Evolutionary conservation across 345 rosid genomes (phyloP), one percentile per base, ranked within the genome.

Genomic region (Eucalyptus cladocalyx): DNA sequence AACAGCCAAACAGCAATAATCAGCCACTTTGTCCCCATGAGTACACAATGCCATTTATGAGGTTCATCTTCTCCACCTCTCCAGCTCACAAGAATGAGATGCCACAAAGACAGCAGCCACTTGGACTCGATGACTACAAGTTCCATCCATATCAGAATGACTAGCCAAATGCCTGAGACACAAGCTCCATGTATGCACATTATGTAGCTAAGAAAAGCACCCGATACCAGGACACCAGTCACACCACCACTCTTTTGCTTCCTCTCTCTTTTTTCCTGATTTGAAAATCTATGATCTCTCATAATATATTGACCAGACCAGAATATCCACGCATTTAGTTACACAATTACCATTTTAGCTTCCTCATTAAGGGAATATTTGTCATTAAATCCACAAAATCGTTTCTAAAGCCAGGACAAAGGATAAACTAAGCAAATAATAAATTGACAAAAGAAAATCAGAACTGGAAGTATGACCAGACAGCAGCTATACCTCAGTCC

Each of bases 401-500:
- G 13, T 40, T 23, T 76, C 85, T 40, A 14, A 40, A 21, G 47
- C 47, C 43, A 76, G 85, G 47, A 76, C 85, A 76, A 76, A 76
- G 47, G 47, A 40, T 76, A 76, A 37, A 37, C 42, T 37, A 76
- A 72, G 45, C 13, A 34, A 69, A 69, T 69, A 34, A 34, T 34
- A 34, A 76, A 76, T 19, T 37, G 13, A 37, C 23, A 37, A 37
- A 76, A 37, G 45, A 76, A 76, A 76, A 76, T 21, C 47, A 40
- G 28, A 76, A 88, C 67, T 56, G 26, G 54, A 69, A 85, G 42
- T 54, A 43, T 58, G 67, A 37, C 67, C 42, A 56, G 54, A 47
- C 47, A 89, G 76, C 48, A 54, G 14, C 47, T 47, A 80, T 94
- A 97, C 99, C 99, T 97, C 98, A 87, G 99, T 97, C 86, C 94